A percentile compares a stretch with the other conserved stretches of the same genome.
Evolutionary conservation across 495 filamentous ascomycete genomes (phyloP).

Genomic region (Sphaerosporella brunnea): DNA sequence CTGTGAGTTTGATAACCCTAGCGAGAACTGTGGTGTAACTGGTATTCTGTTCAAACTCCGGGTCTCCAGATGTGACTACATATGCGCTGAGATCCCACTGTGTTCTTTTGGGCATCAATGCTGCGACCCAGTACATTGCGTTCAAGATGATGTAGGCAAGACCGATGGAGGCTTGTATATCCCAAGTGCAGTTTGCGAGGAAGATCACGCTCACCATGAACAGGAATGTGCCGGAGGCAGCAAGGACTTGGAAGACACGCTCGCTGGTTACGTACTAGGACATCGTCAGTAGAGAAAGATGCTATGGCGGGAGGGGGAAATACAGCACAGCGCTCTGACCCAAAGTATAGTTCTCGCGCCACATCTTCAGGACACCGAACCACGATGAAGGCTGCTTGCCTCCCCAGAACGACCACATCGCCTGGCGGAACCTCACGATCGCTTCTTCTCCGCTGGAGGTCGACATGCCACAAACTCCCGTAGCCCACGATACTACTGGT

Average conservation of each 20-base stretch:
- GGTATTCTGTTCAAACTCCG: not conserved
- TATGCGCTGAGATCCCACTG: constrained; percentile 6
- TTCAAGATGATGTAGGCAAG: constrained; percentile 41
- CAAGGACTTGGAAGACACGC: constrained; percentile 32
- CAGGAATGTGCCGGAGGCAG: constrained; percentile 40
- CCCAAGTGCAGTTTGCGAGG: constrained; percentile 44
- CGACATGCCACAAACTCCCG: constrained; percentile 38
- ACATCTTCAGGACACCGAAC: constrained; percentile 46
- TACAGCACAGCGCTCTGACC: constrained; percentile 40
- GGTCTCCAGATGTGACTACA: not conserved
- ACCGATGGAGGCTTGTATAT: constrained; percentile 41
- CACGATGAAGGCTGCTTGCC: constrained; percentile 43
- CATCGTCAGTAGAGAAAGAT: too few species aligned
- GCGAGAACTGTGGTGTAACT: not conserved
- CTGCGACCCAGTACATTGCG: constrained; percentile 40
- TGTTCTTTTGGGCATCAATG: constrained; percentile 28
- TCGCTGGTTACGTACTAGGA: constrained; percentile 35
- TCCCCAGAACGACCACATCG: constrained; percentile 38
- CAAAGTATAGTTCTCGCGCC: constrained; percentile 45
- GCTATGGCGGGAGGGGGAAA: too few species aligned
- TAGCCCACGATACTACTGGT: constrained; percentile 35
- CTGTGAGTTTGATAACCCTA: not conserved
- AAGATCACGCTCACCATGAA: constrained; percentile 45
- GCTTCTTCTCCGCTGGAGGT: constrained; percentile 33
- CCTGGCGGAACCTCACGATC: constrained; percentile 36